Evolutionary conservation across 108 stramenopile species (phyloP), one percentile per base, ranked within the genome.

Genomic region (Ochromonas danica): DNA sequence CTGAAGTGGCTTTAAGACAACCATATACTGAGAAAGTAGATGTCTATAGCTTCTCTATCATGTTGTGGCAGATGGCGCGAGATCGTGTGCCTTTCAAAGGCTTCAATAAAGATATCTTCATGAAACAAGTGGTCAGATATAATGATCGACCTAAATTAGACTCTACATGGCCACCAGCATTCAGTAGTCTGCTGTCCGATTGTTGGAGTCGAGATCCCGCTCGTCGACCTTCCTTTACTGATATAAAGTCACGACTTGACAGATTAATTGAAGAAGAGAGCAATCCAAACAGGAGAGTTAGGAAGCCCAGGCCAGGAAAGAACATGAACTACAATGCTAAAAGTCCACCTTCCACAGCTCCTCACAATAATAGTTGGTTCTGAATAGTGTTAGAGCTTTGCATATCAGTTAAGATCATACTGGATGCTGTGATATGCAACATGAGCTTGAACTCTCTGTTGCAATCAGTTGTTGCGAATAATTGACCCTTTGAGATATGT

Each of bases 41-140:
- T 79, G 85, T 85, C 71, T 86, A 86, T 72, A 81, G 82, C 65
- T 88, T 79, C 38, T 85, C 93, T 30, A 92, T 96, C 33, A 94
- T 97, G 62, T 84, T 97, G 30, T 97, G 96, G 96, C 94, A 97
- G 82, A 82, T 97, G 79, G 92, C 93, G 42, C 86, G 93, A 43
- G 90, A 90, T 65, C 90, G 90, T 80, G 93, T 94, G 78, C 96
- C 96, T 0, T 97, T 93, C 80, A 90, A 92, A 43, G 97, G 94
- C 1, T 90, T 94, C 79, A 89, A 86, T 51, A 78, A 92, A 31
- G 93, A 96, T 43, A 83, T 87, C 63, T 94, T 95, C 78, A 93
- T 94, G 85, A 88, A 87, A 1, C 74, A 87, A 40, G 94, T 97
- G 22, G 91, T 94, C n/a, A 91, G 91, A 61, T 93, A 92, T 36